A percentile compares a stretch with the other conserved stretches of the same genome.
These are phyloP conservation scores for Pseudopithomyces chartarum DNA, from an alignment of 2,329 filamentous ascomycete species.

Conservation along the genomic window DNA sequence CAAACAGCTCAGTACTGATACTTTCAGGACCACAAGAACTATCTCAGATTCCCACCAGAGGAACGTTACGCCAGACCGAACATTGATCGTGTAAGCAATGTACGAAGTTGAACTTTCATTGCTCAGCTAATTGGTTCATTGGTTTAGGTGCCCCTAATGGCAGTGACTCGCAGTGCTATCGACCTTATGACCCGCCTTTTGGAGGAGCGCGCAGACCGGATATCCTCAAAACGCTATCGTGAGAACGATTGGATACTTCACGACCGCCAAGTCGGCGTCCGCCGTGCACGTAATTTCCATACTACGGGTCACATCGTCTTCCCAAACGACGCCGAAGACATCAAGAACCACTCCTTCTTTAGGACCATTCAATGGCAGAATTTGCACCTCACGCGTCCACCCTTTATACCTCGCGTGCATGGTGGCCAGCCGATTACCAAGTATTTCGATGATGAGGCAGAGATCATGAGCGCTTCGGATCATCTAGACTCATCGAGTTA, in stretches of 20 bases:
- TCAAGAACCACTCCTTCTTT: slow-evolving; percentile 90
- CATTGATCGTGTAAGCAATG: slow-evolving; percentile 31
- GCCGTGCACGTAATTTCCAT: slow-evolving; percentile 33
- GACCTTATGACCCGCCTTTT: slow-evolving; percentile 77
- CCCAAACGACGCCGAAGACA: slow-evolving; percentile 82
- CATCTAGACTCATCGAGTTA: slow-evolving; percentile 44
- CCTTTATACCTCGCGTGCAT: slow-evolving; percentile 76
- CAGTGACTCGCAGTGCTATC: slow-evolving; percentile 72
- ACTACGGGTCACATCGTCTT: slow-evolving; percentile 71
- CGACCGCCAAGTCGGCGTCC: slow-evolving; percentile 30
- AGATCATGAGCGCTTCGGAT: slow-evolving; percentile 56
- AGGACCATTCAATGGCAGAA: slow-evolving; percentile 76
- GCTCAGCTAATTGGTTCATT: background rate
- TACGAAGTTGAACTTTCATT: background rate
- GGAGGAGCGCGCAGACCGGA: slow-evolving; percentile 72
- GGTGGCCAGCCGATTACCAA: slow-evolving; percentile 64
- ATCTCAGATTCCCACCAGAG: slow-evolving; percentile 70
- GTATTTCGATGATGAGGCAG: slow-evolving; percentile 86
- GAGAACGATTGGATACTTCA: slow-evolving; percentile 60
- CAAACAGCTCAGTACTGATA: slow-evolving; percentile 14
- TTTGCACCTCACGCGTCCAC: slow-evolving; percentile 72
- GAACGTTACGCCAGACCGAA: slow-evolving; percentile 60
- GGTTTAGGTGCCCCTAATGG: slow-evolving; percentile 34
- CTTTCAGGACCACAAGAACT: slow-evolving; percentile 68
- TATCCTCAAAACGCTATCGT: slow-evolving; percentile 77